These are phyloP conservation scores for Capronia americana DNA, from an alignment of 2,329 filamentous ascomycete species.

Conservation along the genomic window DNA sequence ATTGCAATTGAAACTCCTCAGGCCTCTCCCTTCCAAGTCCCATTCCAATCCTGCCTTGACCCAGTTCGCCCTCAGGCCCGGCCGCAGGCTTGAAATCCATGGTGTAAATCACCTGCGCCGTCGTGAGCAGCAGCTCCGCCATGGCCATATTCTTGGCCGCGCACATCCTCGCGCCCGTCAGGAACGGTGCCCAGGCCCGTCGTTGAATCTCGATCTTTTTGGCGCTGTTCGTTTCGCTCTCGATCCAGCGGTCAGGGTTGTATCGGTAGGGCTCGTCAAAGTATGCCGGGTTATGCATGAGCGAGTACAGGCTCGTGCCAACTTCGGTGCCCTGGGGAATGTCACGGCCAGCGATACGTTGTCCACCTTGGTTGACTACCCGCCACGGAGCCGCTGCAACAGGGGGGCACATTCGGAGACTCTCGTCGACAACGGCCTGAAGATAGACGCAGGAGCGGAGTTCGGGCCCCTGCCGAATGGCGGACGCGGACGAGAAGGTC, in stretches of 20 bases:
- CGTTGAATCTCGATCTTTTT: constrained; percentile 1
- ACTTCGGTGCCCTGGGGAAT: constrained; percentile 4
- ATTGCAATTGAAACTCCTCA: constrained; percentile 12
- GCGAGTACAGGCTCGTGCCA: constrained; percentile 11
- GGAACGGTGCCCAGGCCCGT: constrained; percentile 6
- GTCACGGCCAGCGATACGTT: constrained; percentile 7
- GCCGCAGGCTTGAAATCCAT: constrained; percentile 9
- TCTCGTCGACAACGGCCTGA: constrained; percentile 13
- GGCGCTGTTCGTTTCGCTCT: neutral
- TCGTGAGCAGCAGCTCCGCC: constrained; percentile 1
- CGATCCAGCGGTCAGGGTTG: constrained; percentile 14
- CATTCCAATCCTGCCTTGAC: neutral
- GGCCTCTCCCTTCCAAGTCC: constrained; percentile 1
- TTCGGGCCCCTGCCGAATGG: neutral
- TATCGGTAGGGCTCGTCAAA: constrained; percentile 7
- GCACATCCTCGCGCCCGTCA: constrained; percentile 7
- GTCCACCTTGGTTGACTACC: neutral
- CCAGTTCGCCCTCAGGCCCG: neutral
- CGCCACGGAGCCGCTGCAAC: constrained; percentile 7
- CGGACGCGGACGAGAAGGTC: constrained; percentile 4
- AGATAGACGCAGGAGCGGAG: constrained; percentile 13
- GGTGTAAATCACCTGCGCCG: constrained; percentile 2
- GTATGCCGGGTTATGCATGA: constrained; percentile 11
- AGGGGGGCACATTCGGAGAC: constrained; percentile 5
- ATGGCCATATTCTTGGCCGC: constrained; percentile 11